Base-by-base conservation (phyloP, 257 asterid genomes). In the Nemophila menziesii region DNA sequence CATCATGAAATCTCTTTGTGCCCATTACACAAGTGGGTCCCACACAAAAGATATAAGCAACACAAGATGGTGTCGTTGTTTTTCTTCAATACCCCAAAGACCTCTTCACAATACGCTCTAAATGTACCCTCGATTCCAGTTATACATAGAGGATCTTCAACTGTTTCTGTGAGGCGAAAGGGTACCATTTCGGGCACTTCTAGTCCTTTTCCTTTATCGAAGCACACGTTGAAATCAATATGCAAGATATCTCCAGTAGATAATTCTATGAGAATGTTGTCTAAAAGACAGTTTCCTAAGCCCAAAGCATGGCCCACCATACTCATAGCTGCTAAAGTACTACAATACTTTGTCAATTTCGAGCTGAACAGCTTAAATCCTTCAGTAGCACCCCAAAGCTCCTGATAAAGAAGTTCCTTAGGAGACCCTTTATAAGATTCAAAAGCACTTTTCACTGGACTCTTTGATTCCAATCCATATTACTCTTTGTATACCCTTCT, bases 1-100 rank as follows among this genome's bases (percentile, higher is more conserved):
- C 98, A 37, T 90, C 98, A 69, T 84, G 98, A 67, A 85, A 71
- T 90, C 92, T 60, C 92, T 93, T 44, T 84, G 93, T 61, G 98
- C 85, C 98, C 98, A 90, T 60, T 90, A 95, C 55, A 85, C 96
- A 45, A 90, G 96, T 20, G 98, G 98, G 57, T 90, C 98, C 98
- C 98, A 90, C 48, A 85, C 92, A 77, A 90, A 90, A 55, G 64
- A 93, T 62, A 80, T 96, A 39, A 90, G 51, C 52, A 90, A 58
- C 98, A 80, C 74, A 90, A 68, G 46, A 90, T 72, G 60, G 79
- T 70, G 66, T 90, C 98, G 87, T 90, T 90, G 57, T 90, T 84
- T 75, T 79, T 79, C 76, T 82, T 85, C 63, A 90, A 48, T 68
- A 75, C 79, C 56, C 90, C 79, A 68, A 85, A 73, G 71, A 81